Evolutionary conservation across 495 filamentous ascomycete species (phyloP), one percentile per base, ranked within the genome.

Genomic region (Penicillium canescens): DNA sequence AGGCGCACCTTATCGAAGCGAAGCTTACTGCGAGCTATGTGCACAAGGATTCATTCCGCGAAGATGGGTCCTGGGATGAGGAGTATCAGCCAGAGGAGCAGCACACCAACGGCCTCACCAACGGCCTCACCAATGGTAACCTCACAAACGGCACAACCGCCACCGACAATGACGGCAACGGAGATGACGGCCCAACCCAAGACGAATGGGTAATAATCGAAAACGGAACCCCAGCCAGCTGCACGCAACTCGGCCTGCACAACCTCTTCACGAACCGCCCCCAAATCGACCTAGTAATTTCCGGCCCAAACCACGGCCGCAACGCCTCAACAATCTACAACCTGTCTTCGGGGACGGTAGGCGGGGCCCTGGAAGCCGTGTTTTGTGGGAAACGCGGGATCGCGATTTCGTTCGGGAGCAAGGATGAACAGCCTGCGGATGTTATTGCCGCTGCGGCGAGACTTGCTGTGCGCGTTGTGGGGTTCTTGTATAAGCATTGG

Each of bases 261-360:
- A 89, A 88, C 72, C 91, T 90, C 76, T 96, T 95, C 76, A 70
- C 80, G 33, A 83, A 88, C 56, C 81, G 83, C 23, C 85, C 82
- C 5, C 81, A 81, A 10, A 75, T 97, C 50, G 92, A 97, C 67
- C 79, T 98, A 2, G 92, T 98, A 1, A 82, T 98, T 23, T 87
- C 81, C 6, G 94, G 94, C 5, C 94, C 94, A 2, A 98, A 98
- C 62, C 96, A 96, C 72, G 94, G 94, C 20, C 78, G 92, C 46
- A 98, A 98, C 70, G 90, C 90, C 13, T 96, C 93, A 0, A 91
- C 94, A 1, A 83, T 96, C 39, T 97, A 97, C 68, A 88, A 88
- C 35, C 76, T 98, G 24, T 90, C 85, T 34, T 90, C 85, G 14
- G 94, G 94, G 6, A 98, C 94, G 0, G 73, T 98, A 14, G 94